Evolutionary conservation across 164 flowering plant genomes (phyloP).

Genomic region (Berberis vulgaris): DNA sequence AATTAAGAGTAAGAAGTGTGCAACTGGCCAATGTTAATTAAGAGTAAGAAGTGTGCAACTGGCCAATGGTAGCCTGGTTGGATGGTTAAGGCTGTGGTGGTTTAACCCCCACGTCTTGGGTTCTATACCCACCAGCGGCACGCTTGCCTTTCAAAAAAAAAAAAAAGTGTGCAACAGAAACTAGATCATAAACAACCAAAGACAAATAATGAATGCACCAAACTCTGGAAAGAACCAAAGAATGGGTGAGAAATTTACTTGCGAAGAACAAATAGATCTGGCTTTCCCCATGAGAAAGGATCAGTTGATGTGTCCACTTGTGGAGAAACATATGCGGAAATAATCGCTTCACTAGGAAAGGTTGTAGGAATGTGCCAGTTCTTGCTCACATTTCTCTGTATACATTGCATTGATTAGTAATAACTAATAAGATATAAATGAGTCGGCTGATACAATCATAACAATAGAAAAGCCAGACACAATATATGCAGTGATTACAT

Average conservation of each 20-base stretch:
- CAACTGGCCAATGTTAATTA: too few relatives aligned
- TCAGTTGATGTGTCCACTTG: constrained; percentile 92
- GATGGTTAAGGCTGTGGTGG: too few relatives aligned
- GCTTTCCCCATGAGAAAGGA: constrained; percentile 87
- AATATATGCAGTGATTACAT: constrained; percentile 33
- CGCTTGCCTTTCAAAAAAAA: too few relatives aligned
- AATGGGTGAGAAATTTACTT: constrained; percentile 38
- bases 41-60: too few relatives aligned
- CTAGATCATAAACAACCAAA: too few relatives aligned
- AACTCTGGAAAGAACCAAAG: background rate
- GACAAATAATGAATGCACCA: background rate
- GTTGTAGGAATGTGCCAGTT: constrained; percentile 92
- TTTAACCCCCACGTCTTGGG: too few relatives aligned
- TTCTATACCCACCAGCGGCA: too few relatives aligned
- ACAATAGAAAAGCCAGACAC: background rate
- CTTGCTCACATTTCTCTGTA: constrained; percentile 95
- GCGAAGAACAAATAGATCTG: constrained; percentile 77
- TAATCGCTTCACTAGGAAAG: constrained; percentile 80
- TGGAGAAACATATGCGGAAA: constrained; percentile 69
- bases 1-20: too few relatives aligned
- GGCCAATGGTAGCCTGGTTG: too few relatives aligned
- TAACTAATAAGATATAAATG: constrained; percentile 1
- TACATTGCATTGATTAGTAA: background rate
- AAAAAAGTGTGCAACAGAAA: too few relatives aligned
- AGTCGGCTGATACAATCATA: background rate